Base-by-base conservation (phyloP, 345 rosid genomes). In the Euphorbia pulcherrima region DNA sequence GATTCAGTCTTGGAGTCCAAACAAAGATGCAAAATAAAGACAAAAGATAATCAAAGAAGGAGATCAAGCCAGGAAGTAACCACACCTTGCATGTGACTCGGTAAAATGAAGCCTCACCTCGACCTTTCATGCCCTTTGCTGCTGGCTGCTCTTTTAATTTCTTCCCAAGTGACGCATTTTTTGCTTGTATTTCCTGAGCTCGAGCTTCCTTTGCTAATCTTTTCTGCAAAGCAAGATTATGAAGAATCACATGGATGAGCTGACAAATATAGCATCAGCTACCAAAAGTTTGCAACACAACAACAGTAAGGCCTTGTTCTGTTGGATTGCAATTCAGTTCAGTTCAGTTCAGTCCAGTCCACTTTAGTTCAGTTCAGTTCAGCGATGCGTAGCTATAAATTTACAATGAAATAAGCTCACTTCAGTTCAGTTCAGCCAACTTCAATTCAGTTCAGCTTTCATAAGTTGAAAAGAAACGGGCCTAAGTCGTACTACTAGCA, bases 31-130 rank as follows among this genome's bases (percentile, higher is more conserved):
- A 16, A 68, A 24, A 56, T 59, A 21, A 21, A 58, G 33, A 57
- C 28, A 46, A 29, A 44, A 50, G 65, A 29, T 37, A 48, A 23
- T 64, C 33, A 62, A 39, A n/a, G n/a, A 67, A 29, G 55, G 55
- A 69, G 40, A 41, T 29, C 52, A 62, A 47, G 41, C 48, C 27
- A 47, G 60, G 39, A 72, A 61, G 62, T 52, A 68, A 56, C 30
- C 84, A 82, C 65, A 93, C 98, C 98, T 81, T 90, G 86, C 98
- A 93, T 70, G 87, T 85, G 46, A 93, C 97, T 86, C 89, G 85
- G 84, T 85, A 93, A 82, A 87, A 90, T 9, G 94, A 87, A 78
- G 94, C 91, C 80, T 89, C 98, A 65, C 97, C 98, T 72, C 98
- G 90, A 68, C 85, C 87, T 81, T 84, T 90, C 72, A 84, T 59